phyloP scores from a whole-genome alignment of 208 protist species.

The Leishmania guyanensis region DNA sequence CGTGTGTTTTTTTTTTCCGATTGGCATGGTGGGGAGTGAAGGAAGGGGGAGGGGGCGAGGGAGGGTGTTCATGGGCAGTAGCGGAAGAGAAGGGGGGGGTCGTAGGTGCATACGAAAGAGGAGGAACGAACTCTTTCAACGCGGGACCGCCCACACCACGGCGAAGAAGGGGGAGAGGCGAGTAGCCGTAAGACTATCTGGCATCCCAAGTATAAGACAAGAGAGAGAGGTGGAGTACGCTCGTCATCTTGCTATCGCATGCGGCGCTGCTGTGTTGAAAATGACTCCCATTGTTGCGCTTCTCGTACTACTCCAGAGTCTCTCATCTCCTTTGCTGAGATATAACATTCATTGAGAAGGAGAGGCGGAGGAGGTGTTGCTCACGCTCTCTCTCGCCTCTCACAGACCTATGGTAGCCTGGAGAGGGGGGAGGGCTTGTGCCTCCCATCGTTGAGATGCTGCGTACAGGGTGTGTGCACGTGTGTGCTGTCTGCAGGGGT shows the following conservation, averaged over 20 bases:
- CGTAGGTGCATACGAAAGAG: not conserved
- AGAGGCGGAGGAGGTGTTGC: not conserved
- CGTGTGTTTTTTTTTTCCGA: not conserved
- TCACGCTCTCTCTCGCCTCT: not conserved
- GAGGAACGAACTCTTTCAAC: not conserved
- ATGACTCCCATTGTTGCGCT: not conserved
- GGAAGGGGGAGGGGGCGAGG: not conserved
- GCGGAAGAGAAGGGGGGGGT: not conserved
- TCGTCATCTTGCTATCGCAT: not conserved
- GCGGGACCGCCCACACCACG: not conserved
- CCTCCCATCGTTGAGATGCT: not conserved
- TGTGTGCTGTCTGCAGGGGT: not conserved
- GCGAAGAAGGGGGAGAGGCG: not conserved
- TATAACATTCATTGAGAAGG: not conserved
- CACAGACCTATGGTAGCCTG: not conserved
- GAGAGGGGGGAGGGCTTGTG: not conserved
- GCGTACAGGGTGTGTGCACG: not conserved
- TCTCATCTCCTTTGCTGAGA: not conserved
- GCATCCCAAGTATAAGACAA: not conserved
- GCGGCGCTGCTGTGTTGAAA: not conserved
- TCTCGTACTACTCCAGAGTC: not conserved
- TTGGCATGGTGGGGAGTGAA: not conserved
- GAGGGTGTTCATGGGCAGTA: not conserved
- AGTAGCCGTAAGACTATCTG: not conserved
- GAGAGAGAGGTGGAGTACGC: not conserved